Percentiles rank a stretch among this genome's conserved stretches.
Conservation (phyloP, 2,329 filamentous ascomycete species). For the Cylindrodendrum hubeiense region DNA sequence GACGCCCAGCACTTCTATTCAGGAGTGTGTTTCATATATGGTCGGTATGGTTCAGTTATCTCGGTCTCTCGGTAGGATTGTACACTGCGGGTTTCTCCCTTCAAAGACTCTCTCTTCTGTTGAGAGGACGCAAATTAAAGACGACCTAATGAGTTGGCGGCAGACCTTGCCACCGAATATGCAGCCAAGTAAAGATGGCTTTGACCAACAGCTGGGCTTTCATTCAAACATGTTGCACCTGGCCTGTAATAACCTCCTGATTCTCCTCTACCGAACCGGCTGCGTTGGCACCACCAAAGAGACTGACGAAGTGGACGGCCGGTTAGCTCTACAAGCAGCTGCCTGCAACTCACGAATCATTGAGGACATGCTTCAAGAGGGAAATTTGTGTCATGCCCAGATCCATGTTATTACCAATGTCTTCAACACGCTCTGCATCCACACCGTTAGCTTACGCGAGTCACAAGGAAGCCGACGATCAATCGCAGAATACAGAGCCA, state of each 20-base stretch:
- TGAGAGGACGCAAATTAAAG: slow-evolving; percentile 49
- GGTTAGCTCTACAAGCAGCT: slow-evolving; percentile 57
- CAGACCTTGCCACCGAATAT: slow-evolving; percentile 20
- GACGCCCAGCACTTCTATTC: background rate
- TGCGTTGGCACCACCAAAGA: background rate
- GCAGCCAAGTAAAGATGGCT: slow-evolving; percentile 20
- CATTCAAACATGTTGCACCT: slow-evolving; percentile 56
- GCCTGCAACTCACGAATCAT: slow-evolving; percentile 59
- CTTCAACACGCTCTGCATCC: slow-evolving; percentile 62
- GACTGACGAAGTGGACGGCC: background rate
- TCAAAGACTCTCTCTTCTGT: slow-evolving; percentile 36
- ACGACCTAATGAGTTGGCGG: slow-evolving; percentile 55
- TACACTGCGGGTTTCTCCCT: slow-evolving; percentile 29
- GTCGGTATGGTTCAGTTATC: slow-evolving; percentile 17
- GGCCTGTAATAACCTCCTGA: slow-evolving; percentile 60
- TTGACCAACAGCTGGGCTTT: slow-evolving; percentile 51
- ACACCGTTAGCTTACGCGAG: slow-evolving; percentile 57
- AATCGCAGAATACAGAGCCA: slow-evolving; percentile 61
- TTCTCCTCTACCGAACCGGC: slow-evolving; percentile 55
- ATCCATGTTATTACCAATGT: slow-evolving; percentile 62
- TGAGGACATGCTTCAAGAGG: slow-evolving; percentile 60
- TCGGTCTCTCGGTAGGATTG: slow-evolving; percentile 42
- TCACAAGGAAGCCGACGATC: slow-evolving; percentile 53
- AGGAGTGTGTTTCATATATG: background rate
- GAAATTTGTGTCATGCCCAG: slow-evolving; percentile 56